Evolutionary conservation across 768 basidiomycete species (phyloP), one percentile per base, ranked within the genome.

Genomic region (Lactifluus piperatus): DNA sequence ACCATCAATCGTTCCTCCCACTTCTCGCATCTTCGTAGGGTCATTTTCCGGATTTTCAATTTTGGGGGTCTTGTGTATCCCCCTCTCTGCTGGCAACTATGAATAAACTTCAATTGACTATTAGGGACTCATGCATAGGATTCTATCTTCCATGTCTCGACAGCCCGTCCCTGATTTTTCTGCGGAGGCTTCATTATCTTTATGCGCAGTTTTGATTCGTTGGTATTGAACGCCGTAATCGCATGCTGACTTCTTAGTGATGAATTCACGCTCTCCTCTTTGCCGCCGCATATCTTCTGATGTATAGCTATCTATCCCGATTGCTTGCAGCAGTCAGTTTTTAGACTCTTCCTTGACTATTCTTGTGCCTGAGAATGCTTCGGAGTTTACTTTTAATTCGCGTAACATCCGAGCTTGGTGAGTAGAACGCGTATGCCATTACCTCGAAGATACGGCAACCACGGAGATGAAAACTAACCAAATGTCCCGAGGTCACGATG

Each of bases 391-490:
- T 34, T 4, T 32, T 54, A n/a, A 48, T 37, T 45, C 46, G 43
- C 36, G 32, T 41, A 36, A 54, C 36, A 43, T 24, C 52, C 39
- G n/a, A 41, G 41, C 39, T 34, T 16, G 16, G 46, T 26, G 16
- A 30, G 10, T 32, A 14, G 32, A 49, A 36, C 3, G 3, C 44
- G 11, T 24, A 9, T 7, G 50, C 16, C 16, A 41, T 20, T 18
- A n/a, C 18, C 48, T 29, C 48, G 58, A 41, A 30, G 58, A 55
- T 18, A 36, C 48, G 58, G 58, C 27, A 49, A 36, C 26, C 26
- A 45, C 58, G 58, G 58, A 60, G 34, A 60, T 60, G 58, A 60
- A 41, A 55, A 36, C 18, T 55, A 32, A 30, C 46, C 58, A 55
- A 57, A 37, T 22, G 2, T 4, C 36, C 26, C 50, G 11, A 39